Base-by-base conservation (phyloP, 1,284 basidiomycete genomes). In the Ceratobasidium theobromae region DNA sequence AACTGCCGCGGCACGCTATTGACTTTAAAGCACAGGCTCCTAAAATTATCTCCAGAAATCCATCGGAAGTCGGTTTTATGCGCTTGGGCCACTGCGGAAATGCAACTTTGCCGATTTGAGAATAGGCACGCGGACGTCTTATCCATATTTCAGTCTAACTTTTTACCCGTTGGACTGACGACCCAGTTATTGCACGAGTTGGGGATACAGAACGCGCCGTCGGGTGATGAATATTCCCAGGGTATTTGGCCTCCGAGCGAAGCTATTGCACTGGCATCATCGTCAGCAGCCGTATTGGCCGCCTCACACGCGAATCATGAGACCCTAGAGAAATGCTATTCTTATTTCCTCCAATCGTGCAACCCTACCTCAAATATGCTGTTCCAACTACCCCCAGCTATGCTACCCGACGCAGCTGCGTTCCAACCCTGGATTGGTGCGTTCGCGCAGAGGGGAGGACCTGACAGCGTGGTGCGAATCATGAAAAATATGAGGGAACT, bases 371-470 rank as follows among this genome's bases (percentile, higher is more conserved):
- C 55, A 30, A 48, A 32, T 43, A 23, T 5, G 16, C 33, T 58
- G 16, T 58, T 58, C 30, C 9, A 33, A 16, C 25, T 58, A 11
- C 55, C 55, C 1, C 55, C 55, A 30, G 43, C 43, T 18, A 58
- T 58, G 55, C 4, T 14, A 12, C 55, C 43, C 12, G 55, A 58
- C 25, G 55, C 55, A 33, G 21, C 55, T n/a, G 55, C 55, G 11
- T 58, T 58, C 23, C 55, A 58, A 43, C 55, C 55, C n/a, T 58
- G 55, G 55, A 45, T 58, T 18, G 55, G 55, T 30, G 43, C 55
- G 12, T 58, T 58, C n/a, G 55, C 55, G 32, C 43, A 43, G 1
- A 35, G 12, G 23, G 41, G 14, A 21, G 55, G 55, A 9, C 55
- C 55, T 1, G 40, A 58, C 25, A 43, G 28, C 6, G 21, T 58